Evolutionary conservation across 345 rosid genomes (phyloP), one percentile per base, ranked within the genome.

Genomic region (Syzygium oleosum): DNA sequence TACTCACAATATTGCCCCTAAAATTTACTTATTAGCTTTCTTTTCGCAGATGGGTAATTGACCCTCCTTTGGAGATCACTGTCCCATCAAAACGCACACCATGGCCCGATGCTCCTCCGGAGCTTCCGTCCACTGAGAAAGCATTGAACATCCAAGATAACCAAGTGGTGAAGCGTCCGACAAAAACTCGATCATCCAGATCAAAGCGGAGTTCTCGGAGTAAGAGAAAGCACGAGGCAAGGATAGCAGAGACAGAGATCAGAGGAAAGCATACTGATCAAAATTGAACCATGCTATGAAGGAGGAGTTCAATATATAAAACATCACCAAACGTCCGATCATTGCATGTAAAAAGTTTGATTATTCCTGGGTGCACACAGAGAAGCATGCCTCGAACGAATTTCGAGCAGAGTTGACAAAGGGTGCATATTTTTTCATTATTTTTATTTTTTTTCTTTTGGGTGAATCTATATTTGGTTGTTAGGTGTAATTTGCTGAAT

Each of bases 81-180:
- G 95, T 96, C 43, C 97, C 97, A 46, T 92, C 99, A 3, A 98
- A 96, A 90, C 95, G 92, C 34, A 94, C 99, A 19, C 98, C 98
- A 53, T 96, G 99, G 99, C 99, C 99, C 29, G 99, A 98, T 88
- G 89, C 94, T 84, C 98, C 99, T 38, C 98, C 98, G 12, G 99
- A 98, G 93, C 97, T 95, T 88, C 96, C 95, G 6, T 88, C 93
- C 2, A 93, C 89, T 88, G 94, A 94, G 61, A 53, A 84, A 84
- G 89, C 87, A 73, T 84, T 78, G 73, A 89, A 79, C 56, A 84
- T 91, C 52, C 92, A 90, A 88, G 97, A 94, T 86, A 92, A 92
- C 38, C 78, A 84, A 13, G 89, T 73, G 53, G 89, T 85, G 34
- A 95, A 95, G 94, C 99, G 54, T 85, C 29, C 93, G 19, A 80